Evolutionary conservation across 495 filamentous ascomycete species (phyloP).

Genomic region (Penicillium steckii): DNA sequence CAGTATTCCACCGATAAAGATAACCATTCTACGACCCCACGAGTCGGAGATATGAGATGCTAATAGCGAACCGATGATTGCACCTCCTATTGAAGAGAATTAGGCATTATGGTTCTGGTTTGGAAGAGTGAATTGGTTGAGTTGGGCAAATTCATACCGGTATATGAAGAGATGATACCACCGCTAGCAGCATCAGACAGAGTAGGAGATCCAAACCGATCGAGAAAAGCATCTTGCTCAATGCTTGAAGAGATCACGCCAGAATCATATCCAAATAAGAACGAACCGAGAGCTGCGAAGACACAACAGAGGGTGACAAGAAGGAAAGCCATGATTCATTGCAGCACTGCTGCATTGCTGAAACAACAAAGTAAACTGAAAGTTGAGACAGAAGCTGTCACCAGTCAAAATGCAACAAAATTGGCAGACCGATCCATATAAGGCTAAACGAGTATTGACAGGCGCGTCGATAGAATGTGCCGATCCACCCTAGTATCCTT

Average conservation of each 20-base stretch:
- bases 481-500: slow-evolving; percentile 5
- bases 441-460: background rate
- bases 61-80: slow-evolving; percentile 50
- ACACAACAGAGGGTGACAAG: slow-evolving; percentile 45
- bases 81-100: slow-evolving; percentile 26
- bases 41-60: slow-evolving; percentile 45
- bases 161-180: slow-evolving; percentile 53
- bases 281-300: slow-evolving; percentile 59
- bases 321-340: slow-evolving; percentile 28
- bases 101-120: slow-evolving; percentile 13
- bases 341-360: slow-evolving; percentile 13
- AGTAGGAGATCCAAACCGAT: slow-evolving; percentile 33
- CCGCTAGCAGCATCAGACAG: slow-evolving; percentile 43
- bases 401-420: background rate
- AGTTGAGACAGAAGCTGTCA: background rate
- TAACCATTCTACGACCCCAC: slow-evolving; percentile 44
- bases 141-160: slow-evolving; percentile 21
- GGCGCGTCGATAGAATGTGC: slow-evolving; percentile 18
- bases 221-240: slow-evolving; percentile 40
- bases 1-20: slow-evolving; percentile 48
- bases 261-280: slow-evolving; percentile 53
- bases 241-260: slow-evolving; percentile 56
- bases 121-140: background rate
- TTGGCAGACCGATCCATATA: slow-evolving; percentile 6
- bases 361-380: background rate